phyloP scores from a whole-genome alignment of 2,329 filamentous ascomycete species.

The Monosporascus sp. region DNA sequence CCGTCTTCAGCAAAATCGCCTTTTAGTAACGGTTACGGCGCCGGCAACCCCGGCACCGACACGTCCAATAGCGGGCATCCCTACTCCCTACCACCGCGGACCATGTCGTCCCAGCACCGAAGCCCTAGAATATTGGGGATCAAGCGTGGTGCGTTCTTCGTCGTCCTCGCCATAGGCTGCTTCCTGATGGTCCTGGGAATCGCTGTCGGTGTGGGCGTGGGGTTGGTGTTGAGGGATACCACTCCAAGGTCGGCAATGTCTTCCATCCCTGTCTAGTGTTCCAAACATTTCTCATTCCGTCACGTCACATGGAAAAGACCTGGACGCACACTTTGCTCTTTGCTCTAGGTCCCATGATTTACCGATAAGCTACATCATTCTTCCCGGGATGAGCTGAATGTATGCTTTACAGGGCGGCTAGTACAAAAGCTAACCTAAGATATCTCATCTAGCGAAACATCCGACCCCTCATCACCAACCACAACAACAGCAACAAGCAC shows the following conservation, averaged over 20 bases:
- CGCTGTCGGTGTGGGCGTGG: constrained; percentile 27
- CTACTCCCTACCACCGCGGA: neutral
- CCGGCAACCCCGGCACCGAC: neutral
- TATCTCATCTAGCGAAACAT: neutral
- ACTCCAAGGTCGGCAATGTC: constrained; percentile 6
- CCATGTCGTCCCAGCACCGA: constrained; percentile 4
- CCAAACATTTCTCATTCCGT: neutral
- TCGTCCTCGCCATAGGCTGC: constrained; percentile 21
- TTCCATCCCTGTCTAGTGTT: neutral
- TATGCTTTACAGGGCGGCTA: too few species aligned
- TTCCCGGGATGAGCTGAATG: too few species aligned
- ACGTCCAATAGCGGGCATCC: neutral
- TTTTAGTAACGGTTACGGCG: neutral
- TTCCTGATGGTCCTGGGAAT: constrained; percentile 25
- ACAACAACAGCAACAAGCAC: constrained; percentile 5
- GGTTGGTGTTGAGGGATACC: constrained; percentile 18
- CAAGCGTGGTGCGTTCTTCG: constrained; percentile 20
- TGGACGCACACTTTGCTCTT: neutral
- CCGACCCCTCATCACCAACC: constrained; percentile 1
- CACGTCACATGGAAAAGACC: neutral
- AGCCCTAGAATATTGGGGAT: constrained; percentile 22
- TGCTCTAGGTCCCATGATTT: neutral
- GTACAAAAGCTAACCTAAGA: neutral
- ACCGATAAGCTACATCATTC: neutral
- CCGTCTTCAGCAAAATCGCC: neutral